phyloP scores from a whole-genome alignment of 2,329 filamentous ascomycete genomes.

The Xylaria sp. region DNA sequence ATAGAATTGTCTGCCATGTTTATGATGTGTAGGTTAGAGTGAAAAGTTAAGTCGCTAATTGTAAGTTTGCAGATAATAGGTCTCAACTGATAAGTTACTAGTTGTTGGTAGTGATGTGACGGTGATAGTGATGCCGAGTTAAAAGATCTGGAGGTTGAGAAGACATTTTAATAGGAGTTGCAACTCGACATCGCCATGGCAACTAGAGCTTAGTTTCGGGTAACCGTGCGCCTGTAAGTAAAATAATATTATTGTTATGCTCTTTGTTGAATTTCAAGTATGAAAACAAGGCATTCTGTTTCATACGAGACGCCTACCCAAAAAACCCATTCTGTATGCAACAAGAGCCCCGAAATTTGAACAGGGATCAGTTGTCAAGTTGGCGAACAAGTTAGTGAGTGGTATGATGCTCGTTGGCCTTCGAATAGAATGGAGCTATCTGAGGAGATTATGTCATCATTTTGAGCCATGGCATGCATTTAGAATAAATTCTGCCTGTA shows the following conservation, averaged over 20 bases:
- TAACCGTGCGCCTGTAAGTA: background rate
- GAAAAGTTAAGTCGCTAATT: background rate
- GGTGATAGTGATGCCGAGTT: no score
- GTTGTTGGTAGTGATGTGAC: background rate
- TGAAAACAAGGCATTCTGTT: background rate
- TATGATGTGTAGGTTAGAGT: background rate
- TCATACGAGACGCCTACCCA: no score
- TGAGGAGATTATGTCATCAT: no score
- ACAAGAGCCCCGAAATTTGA: background rate
- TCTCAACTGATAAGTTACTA: background rate
- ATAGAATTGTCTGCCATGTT: slow-evolving; percentile 8
- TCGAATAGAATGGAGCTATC: no score
- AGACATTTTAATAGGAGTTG: background rate
- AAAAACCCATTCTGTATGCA: background rate
- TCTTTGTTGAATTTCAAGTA: background rate
- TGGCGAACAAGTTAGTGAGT: no score
- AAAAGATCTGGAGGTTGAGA: no score
- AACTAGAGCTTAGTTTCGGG: background rate
- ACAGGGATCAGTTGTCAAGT: background rate
- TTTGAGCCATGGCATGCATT: no score
- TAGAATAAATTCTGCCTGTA: no score
- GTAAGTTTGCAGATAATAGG: background rate
- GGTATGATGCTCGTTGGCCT: background rate
- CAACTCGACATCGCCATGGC: background rate
- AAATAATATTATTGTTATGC: background rate